phyloP scores from a whole-genome alignment of 116 monocot species.

The Trichopus zeylanicus region DNA sequence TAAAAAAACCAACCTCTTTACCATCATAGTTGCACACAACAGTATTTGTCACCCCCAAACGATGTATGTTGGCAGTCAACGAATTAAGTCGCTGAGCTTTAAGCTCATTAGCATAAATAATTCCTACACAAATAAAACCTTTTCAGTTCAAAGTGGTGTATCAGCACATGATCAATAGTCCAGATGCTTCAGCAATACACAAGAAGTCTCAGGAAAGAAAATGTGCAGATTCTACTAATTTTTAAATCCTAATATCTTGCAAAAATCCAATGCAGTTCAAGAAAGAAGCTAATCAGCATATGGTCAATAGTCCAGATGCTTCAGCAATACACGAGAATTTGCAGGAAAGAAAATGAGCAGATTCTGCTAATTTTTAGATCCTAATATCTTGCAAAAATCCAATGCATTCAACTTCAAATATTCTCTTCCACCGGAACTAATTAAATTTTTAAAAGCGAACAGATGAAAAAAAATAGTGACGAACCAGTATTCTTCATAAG shows the following conservation, averaged over 20 bases:
- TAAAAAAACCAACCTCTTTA: slow-evolving; percentile 55
- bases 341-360: no score
- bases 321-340: no score
- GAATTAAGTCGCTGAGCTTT: slow-evolving; percentile 76
- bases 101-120: slow-evolving; percentile 90
- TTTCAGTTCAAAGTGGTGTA: neutral
- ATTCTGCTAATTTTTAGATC: no score
- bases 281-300: neutral
- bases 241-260: no score
- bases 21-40: slow-evolving; percentile 94
- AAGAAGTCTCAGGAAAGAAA: no score
- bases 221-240: no score
- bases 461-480: neutral
- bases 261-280: neutral
- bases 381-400: no score
- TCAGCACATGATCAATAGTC: neutral
- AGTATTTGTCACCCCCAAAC: slow-evolving; percentile 88
- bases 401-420: no score
- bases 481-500: slow-evolving; percentile 96
- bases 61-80: slow-evolving; percentile 70
- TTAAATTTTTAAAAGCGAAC: neutral
- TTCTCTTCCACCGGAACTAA: no score
- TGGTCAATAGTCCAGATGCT: neutral
- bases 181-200: no score
- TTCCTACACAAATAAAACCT: slow-evolving; percentile 30